Conservation (phyloP, 2,329 filamentous ascomycete species). For the Onygenales sp. region DNA sequence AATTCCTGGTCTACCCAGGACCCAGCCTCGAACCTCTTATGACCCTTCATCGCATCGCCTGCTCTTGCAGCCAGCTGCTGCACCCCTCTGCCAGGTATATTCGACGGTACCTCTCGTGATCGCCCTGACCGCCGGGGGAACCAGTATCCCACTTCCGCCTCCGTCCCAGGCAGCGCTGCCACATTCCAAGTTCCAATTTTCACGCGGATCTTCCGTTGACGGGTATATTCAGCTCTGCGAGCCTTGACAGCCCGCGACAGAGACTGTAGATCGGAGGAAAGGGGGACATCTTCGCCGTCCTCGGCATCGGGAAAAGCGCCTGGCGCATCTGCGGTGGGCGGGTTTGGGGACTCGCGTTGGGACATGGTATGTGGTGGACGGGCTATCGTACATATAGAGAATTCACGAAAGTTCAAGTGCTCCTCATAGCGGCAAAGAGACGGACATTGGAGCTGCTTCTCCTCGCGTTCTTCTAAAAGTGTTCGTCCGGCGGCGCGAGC, state of each 20-base stretch:
- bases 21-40: not conserved
- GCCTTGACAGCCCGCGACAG: constrained; percentile 56
- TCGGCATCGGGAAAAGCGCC: constrained; percentile 38
- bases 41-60: not conserved
- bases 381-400: not conserved
- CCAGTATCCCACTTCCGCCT: constrained; percentile 82
- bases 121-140: constrained; percentile 40
- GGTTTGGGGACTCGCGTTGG: not conserved
- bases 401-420: not conserved
- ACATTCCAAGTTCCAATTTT: constrained; percentile 97
- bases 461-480: too few species aligned
- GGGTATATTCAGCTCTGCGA: constrained; percentile 69
- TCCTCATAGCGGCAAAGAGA: not conserved
- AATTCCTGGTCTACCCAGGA: constrained; percentile 1
- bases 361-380: not conserved
- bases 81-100: not conserved
- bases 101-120: not conserved
- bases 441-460: too few species aligned
- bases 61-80: not conserved
- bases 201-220: constrained; percentile 63
- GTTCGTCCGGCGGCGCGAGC: too few species aligned
- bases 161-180: constrained; percentile 70
- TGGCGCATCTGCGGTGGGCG: constrained; percentile 27
- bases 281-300: constrained; percentile 8
- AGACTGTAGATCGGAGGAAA: constrained; percentile 26